Base-by-base conservation (phyloP, 1,139 yeast genomes). In the Suhomyces wounanorum region DNA sequence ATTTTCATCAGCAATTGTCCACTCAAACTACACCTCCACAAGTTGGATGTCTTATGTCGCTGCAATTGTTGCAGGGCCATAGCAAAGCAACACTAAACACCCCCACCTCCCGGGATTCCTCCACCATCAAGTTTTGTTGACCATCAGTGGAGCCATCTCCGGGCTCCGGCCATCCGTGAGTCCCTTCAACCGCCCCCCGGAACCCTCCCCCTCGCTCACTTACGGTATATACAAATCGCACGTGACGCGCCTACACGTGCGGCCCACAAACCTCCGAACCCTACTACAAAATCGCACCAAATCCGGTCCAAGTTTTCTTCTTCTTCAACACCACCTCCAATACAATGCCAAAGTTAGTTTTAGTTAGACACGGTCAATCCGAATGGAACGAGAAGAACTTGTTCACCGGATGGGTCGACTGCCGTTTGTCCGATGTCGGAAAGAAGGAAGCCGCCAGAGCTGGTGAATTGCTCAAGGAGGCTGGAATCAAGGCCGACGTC, bases 341-440 rank as follows among this genome's bases (percentile, higher is more conserved):
- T 28, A 65, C 55, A 58, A 77, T 77, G 81, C 89, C 86, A 66
- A 87, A 85, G 74, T 81, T 87, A 76, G 82, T 87, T 68, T 79
- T 87, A 72, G 89, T 87, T 65, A 87, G 98, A 83, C 98, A 92
- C 94, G 98, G 98, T 69, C 97, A 92, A 82, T 89, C 96, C 78
- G 97, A 89, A 75, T 92, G 97, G 97, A 92, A 92, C 77, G 96
- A 90, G 77, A 89, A 89, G 83, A 92, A 94, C 84, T 83, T 92
- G 65, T 94, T 94, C 86, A 92, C 98, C 73, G 99, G 99, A 69
- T 94, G 99, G 99, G 97, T 92, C 59, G 98, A 92, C 73, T 96
- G 90, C 61, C 82, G 83, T 70, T 84, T 94, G 72, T 85, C 95
- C 52, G 92, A 82, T 56, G 75, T 81, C 63, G 98, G 98, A 75